phyloP scores from a whole-genome alignment of 805 yeast species.

The Starmerella khaoyaiensis region DNA sequence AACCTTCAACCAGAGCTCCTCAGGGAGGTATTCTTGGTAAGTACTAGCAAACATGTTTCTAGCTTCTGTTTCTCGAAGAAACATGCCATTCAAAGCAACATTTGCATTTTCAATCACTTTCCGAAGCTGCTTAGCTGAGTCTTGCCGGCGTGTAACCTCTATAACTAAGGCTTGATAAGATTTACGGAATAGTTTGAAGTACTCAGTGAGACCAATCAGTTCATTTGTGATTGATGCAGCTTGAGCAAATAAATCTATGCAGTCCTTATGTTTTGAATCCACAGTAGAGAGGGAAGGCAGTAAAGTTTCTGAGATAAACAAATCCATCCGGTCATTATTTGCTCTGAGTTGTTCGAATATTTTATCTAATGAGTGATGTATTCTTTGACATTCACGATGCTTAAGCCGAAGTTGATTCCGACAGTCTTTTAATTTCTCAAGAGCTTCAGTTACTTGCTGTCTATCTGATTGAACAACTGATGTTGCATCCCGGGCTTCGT shows the following conservation, averaged over 20 bases:
- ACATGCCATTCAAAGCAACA: constrained; percentile 30
- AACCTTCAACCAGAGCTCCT: constrained; percentile 38
- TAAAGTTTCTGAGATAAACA: constrained; percentile 18
- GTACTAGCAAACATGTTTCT: constrained; percentile 35
- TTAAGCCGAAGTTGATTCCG: constrained; percentile 6
- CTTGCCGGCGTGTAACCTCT: constrained; percentile 42
- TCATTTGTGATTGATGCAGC: constrained; percentile 26
- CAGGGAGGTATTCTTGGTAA: constrained; percentile 47
- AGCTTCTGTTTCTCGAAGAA: constrained; percentile 34
- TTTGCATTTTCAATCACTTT: constrained; percentile 34
- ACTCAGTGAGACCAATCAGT: constrained; percentile 33
- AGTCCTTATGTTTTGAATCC: constrained; percentile 18
- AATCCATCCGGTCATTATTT: constrained; percentile 13
- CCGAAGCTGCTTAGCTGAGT: constrained; percentile 32
- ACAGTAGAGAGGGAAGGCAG: constrained; percentile 16
- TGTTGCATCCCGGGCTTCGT: constrained; percentile 40
- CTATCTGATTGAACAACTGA: constrained; percentile 36
- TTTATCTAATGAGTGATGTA: constrained; percentile 18
- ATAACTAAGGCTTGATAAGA: constrained; percentile 41
- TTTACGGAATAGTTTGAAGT: constrained; percentile 38
- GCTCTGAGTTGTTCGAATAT: constrained; percentile 21
- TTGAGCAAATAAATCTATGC: constrained; percentile 22
- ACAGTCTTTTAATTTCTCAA: constrained; percentile 21
- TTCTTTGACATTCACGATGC: constrained; percentile 13
- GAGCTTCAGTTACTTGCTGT: constrained; percentile 26